Evolutionary conservation across 2,329 filamentous ascomycete genomes (phyloP), one percentile per base, ranked within the genome.

Genomic region (Ceratocystis huliohia): DNA sequence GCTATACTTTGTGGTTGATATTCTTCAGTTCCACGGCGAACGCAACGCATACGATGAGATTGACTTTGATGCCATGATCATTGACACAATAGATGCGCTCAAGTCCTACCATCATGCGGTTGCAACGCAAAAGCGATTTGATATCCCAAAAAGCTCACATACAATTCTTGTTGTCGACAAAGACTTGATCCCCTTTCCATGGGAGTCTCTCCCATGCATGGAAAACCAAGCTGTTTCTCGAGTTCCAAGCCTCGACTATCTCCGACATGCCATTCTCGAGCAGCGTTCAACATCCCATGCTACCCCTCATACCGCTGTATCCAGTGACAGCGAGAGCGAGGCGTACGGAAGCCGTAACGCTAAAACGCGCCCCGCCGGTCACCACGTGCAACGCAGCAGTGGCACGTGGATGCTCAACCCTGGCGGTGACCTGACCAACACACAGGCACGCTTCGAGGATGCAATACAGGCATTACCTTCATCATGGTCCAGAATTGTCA

Each of bases 1-100:
- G 33, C 82, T 99, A 2, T 97, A 96, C 76, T 97, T 97, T 73
- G 89, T 97, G 0, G 87, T 99, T 5, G 94, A 99, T 72, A 92
- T 97, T 64, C 80, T 99, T 2, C 94, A 97, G 74, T 97, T 99
- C 75, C 90, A 96, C 71, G 94, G 94, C 17, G 95, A 99, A 76
- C 84, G 86, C 61, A 99, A 97, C 73, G 94, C 95, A 0, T 96
- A 96, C 75, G 94, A 99, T 71, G 94, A 99, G 76, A 89, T 99
- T 69, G 93, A 97, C 75, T 96, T 97, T 73, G 94, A 99, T 70
- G 78, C 82, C 70, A 95, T 99, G 84, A 85, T 92, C 4, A 82
- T 97, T 48, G 91, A 96, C 71, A 90, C 89, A 0, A 82, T 91
- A 48, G 93, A 96, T 75, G 90, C 91, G 1, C 78, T 99, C 30